Percentiles rank a stretch among this genome's conserved stretches.
Conservation (phyloP, 2,329 filamentous ascomycete genomes). For the Huntiella moniliformis region DNA sequence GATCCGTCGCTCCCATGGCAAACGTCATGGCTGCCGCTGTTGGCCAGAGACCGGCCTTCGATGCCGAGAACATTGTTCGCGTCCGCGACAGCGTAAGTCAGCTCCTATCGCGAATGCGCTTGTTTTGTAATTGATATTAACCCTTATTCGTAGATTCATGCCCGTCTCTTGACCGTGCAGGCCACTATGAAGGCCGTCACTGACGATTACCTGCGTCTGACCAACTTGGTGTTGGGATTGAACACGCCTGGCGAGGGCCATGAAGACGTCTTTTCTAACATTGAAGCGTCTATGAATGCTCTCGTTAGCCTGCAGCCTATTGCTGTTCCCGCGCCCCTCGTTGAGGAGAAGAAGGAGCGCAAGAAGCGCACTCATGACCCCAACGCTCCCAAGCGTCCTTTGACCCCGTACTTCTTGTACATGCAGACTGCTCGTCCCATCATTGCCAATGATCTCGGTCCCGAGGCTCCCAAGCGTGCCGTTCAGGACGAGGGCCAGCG, state of each 20-base stretch:
- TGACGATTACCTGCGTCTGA: slow-evolving; percentile 73
- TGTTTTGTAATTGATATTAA: slow-evolving; percentile 1
- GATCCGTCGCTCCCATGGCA: slow-evolving; percentile 15
- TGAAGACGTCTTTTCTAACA: slow-evolving; percentile 28
- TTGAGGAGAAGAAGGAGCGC: slow-evolving; percentile 65
- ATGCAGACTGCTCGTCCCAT: slow-evolving; percentile 72
- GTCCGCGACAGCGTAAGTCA: slow-evolving; percentile 64
- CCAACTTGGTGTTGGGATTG: slow-evolving; percentile 60
- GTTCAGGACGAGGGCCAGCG: slow-evolving; percentile 75
- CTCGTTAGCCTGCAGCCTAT: slow-evolving; percentile 24
- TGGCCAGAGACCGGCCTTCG: slow-evolving; percentile 24
- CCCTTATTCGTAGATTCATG: slow-evolving; percentile 22
- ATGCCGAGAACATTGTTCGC: slow-evolving; percentile 58
- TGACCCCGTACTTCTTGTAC: slow-evolving; percentile 91
- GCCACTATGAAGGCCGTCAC: slow-evolving; percentile 63
- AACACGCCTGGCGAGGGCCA: slow-evolving; percentile 28
- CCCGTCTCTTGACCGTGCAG: slow-evolving; percentile 57
- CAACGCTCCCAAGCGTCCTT: slow-evolving; percentile 81
- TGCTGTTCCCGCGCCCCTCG: slow-evolving; percentile 25
- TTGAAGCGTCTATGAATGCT: slow-evolving; percentile 30
- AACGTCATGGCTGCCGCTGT: slow-evolving; percentile 21
- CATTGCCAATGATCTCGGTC: slow-evolving; percentile 60
- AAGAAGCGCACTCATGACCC: slow-evolving; percentile 78
- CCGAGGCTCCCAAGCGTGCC: slow-evolving; percentile 63
- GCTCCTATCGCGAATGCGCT: neutral